Base-by-base conservation (phyloP, 352 stramenopile genomes). In the Pythium coloratum region DNA sequence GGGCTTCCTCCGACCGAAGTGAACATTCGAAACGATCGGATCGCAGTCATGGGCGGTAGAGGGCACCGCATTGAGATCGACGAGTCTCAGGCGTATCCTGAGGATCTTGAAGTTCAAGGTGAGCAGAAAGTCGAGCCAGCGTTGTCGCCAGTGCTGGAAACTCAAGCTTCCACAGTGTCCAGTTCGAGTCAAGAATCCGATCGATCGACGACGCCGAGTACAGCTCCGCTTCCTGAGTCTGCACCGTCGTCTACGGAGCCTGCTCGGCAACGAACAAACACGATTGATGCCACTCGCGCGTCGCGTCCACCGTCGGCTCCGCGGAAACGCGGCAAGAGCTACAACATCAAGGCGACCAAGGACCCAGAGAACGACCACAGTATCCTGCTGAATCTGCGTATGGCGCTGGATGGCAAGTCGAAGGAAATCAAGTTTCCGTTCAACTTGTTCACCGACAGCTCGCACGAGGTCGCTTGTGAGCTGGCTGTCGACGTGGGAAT, bases 391-490 rank as follows among this genome's bases (percentile, higher is more conserved):
- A 97, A 94, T 57, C 76, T 98, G 42, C 91, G 87, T n/a, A 88
- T 95, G 64, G 90, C 86, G 65, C 87, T 95, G 40, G 84, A 95
- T 67, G 87, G 91, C 72, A 95, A 97, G 74, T 97, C 91, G n/a
- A 96, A 98, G 75, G 96, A 97, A 62, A 97, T 98, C 63, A 96
- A 98, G 82, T 98, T 98, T 78, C 88, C 93, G 16, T 98, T 98
- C 83, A 95, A 98, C 73, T 76, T 98, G 51, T 96, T 98, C 26
- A 88, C 95, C 34, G 95, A 98, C 75, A 96, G 93, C 72, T 86
- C 92, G 16, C 88, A 98, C 59, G 90, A 98, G 73, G 91, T 98
- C 47, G 94, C 92, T n/a, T 97, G 94, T 55, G 95, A 98, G 81
- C 89, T 98, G 76, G 92, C 96, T 16, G 84, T 95, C 49, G 95